Evolutionary conservation across 192 early-diverging fungal genomes (phyloP), one percentile per base, ranked within the genome.

Genomic region (Backusella liffmaniae): DNA sequence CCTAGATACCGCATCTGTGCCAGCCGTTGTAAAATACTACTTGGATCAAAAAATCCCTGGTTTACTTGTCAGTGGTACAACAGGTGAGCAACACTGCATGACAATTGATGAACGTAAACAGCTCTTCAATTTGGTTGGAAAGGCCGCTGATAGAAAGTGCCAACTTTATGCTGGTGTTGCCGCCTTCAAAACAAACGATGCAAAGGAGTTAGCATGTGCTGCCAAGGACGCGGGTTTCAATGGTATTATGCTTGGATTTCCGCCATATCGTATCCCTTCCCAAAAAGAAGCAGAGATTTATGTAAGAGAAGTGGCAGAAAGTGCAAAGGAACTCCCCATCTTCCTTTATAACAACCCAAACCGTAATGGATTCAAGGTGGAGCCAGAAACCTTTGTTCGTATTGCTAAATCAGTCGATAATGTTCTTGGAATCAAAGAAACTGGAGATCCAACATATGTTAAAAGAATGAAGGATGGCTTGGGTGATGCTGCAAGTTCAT

Each of bases 181-280:
- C 39, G 51, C 68, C 36, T 77, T 77, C 69, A 77, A 70, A 51
- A 77, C 76, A 13, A 36, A 29, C 2, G 76, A 77, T n/a, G 76
- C 76, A 9, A 51, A 59, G 26, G 67, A 69, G 18, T 49, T 77
- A 8, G 76, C 76, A 8, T 4, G 18, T 39, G 49, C 44, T n/a
- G 76, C 76, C 5, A 16, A 65, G 13, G 21, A 51, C 8, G 44
- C 68, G 5, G 68, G 49, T 7, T 77, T 56, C 30, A 32, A 23
- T 12, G 76, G 76, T 32, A 77, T 77, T 30, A 77, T 77, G 76
- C 69, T 77, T 51, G 76, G 76, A 12, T 77, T 77, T 23, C 76
- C 76, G 21, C 76, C 76, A 2, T 77, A 77, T 32, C 76, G 76
- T 16, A 23, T 30, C 15, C 42, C 35, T 13, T 29, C 46, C 13